phyloP scores from a whole-genome alignment of 2,329 filamentous ascomycete species.

The Aspergillus fijiensis region DNA sequence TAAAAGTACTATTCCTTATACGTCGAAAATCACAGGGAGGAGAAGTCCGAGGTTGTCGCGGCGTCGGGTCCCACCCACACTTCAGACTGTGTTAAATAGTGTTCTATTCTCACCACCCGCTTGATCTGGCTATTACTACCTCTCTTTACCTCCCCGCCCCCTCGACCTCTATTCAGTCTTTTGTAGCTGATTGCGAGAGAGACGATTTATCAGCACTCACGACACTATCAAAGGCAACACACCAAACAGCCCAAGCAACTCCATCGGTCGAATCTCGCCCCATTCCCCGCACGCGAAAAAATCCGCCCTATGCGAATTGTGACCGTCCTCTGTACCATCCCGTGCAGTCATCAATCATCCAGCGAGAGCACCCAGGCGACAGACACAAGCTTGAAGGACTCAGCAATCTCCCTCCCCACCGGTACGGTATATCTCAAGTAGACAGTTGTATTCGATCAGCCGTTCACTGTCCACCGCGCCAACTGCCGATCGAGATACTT shows the following conservation, averaged over 20 bases:
- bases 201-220: background rate
- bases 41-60: background rate
- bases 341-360: too few relatives aligned
- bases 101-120: background rate
- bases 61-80: too few relatives aligned
- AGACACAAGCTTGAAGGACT: too few relatives aligned
- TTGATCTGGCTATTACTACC: background rate
- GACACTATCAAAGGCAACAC: background rate
- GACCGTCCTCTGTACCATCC: conserved; percentile 13
- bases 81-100: too few relatives aligned
- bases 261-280: conserved; percentile 20
- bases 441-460: conserved; percentile 6
- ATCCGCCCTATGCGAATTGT: background rate
- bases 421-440: background rate
- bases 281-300: background rate
- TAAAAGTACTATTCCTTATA: background rate
- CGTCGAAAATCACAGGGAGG: background rate
- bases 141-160: background rate
- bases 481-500: background rate
- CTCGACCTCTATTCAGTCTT: background rate
- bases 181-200: background rate
- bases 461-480: conserved; percentile 1
- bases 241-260: conserved; percentile 12
- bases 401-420: background rate
- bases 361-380: too few relatives aligned